Conservation (phyloP, 1,284 basidiomycete species). For the Entoloma clypeatum region DNA sequence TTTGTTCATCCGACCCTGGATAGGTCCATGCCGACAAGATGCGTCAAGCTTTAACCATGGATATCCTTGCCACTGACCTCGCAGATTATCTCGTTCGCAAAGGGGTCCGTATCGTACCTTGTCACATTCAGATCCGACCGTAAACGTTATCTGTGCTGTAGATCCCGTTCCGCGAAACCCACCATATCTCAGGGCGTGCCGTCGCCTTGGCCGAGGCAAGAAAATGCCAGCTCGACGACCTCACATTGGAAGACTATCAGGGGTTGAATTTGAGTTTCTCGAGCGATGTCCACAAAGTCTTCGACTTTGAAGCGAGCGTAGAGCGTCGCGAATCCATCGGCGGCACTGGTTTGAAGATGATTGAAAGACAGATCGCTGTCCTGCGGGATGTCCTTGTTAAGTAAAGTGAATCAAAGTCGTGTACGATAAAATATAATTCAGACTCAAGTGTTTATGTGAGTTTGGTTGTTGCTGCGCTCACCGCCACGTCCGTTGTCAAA, state of each 20-base stretch:
- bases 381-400: conserved; percentile 49
- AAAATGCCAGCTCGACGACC: conserved; percentile 76
- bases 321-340: conserved; percentile 92
- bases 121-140: conserved; percentile 8
- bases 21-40: conserved; percentile 90
- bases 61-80: conserved; percentile 95
- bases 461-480: conserved; percentile 19
- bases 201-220: conserved; percentile 90
- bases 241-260: conserved; percentile 80
- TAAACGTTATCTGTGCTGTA: conserved; percentile 22
- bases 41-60: conserved; percentile 88
- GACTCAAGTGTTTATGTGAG: conserved; percentile 17
- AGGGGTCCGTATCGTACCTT: conserved; percentile 61
- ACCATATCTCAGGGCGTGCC: conserved; percentile 95
- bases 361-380: conserved; percentile 80
- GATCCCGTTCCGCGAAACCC: conserved; percentile 97
- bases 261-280: conserved; percentile 74
- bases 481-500: conserved; percentile 14
- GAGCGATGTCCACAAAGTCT: conserved; percentile 79
- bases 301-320: conserved; percentile 94
- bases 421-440: neutral
- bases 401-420: conserved; percentile 15
- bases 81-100: conserved; percentile 98
- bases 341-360: conserved; percentile 82
- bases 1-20: conserved; percentile 1